Evolutionary conservation across 176 grass and related monocot species (phyloP).

Genomic region (Eremochloa ophiuroides): DNA sequence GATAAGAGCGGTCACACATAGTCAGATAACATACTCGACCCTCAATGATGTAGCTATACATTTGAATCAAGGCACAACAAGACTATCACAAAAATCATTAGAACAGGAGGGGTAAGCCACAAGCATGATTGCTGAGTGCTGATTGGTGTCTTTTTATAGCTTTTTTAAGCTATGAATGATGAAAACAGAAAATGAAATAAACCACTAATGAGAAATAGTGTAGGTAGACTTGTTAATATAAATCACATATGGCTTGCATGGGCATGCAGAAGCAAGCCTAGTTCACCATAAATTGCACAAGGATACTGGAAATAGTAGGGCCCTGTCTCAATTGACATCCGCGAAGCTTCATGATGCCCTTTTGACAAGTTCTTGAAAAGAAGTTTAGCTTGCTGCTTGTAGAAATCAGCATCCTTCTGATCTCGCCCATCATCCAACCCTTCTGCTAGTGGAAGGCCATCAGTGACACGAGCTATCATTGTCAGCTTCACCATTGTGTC

Average conservation of each 20-base stretch:
- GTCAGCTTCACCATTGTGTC: slow-evolving; percentile 93
- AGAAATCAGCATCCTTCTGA: slow-evolving; percentile 83
- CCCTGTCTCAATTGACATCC: slow-evolving; percentile 97
- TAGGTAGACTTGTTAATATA: background rate
- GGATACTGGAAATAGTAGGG: slow-evolving; percentile 96
- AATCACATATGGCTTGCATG: background rate
- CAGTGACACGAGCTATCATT: slow-evolving; percentile 94
- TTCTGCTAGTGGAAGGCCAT: slow-evolving; percentile 89
- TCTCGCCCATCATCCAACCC: slow-evolving; percentile 87
- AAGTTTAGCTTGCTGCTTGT: slow-evolving; percentile 98
- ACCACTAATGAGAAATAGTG: background rate
- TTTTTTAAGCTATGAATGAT: background rate
- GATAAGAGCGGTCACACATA: slow-evolving; percentile 96
- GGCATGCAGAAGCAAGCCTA: background rate
- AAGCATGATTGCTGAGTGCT: background rate
- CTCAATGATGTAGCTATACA: slow-evolving; percentile 89
- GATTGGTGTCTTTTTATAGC: background rate
- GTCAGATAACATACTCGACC: slow-evolving; percentile 89
- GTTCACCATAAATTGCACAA: background rate
- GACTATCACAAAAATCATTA: background rate
- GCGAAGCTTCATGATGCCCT: slow-evolving; percentile 84
- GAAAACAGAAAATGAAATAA: background rate
- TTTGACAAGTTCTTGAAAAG: slow-evolving; percentile 95
- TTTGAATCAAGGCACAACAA: slow-evolving; percentile 36
- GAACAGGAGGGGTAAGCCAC: background rate